phyloP scores from a whole-genome alignment of 331 rosid species.

The Pyrus hybrid region DNA sequence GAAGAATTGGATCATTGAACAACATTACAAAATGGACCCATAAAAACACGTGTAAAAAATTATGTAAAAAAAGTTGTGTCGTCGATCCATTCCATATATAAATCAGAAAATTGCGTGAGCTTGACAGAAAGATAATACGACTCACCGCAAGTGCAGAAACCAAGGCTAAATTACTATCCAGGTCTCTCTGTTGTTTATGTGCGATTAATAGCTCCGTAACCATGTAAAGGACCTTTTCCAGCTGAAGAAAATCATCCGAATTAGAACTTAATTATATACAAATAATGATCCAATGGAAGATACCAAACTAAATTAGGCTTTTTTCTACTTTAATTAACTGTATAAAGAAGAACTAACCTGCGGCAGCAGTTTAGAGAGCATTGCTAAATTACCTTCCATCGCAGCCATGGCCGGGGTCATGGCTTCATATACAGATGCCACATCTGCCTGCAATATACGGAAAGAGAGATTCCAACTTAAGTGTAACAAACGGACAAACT shows the following conservation, averaged over 20 bases:
- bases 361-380: constrained; percentile 20
- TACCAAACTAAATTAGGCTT: background rate
- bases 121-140: background rate
- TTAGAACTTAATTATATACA: background rate
- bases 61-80: too few species aligned
- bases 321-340: background rate
- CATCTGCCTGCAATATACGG: constrained; percentile 33
- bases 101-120: background rate
- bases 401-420: constrained; percentile 33
- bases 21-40: too few species aligned
- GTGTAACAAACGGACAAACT: background rate
- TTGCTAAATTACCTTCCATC: constrained; percentile 32
- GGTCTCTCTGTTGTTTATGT: constrained; percentile 39
- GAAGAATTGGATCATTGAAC: fast-evolving
- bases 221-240: constrained; percentile 49
- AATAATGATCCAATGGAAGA: background rate
- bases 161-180: constrained; percentile 21
- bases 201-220: constrained; percentile 55
- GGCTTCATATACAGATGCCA: constrained; percentile 29
- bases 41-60: too few species aligned
- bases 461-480: background rate
- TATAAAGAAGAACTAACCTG: constrained; percentile 29
- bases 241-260: constrained; percentile 20
- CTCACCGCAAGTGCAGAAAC: constrained; percentile 42
- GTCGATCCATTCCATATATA: too few species aligned